Evolutionary conservation across 768 basidiomycete species (phyloP).

Genomic region (Scleroderma citrinum): DNA sequence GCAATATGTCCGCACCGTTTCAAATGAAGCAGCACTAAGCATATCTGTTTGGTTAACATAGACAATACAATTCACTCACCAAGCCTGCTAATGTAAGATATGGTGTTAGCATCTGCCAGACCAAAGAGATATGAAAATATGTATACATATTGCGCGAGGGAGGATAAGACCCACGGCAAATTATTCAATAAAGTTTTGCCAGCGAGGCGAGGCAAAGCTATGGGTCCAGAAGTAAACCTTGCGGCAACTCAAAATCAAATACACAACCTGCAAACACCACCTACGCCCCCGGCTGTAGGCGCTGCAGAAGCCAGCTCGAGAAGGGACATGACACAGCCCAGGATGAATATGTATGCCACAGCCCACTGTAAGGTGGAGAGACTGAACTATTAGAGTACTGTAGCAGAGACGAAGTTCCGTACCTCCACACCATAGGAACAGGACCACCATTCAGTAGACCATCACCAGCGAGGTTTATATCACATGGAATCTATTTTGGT

Average conservation of each 20-base stretch:
- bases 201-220: constrained; percentile 35
- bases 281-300: constrained; percentile 69
- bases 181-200: constrained; percentile 47
- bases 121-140: neutral
- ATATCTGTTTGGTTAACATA: too few relatives aligned
- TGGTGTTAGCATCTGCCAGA: constrained; percentile 40
- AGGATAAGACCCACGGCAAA: constrained; percentile 37
- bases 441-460: constrained; percentile 9
- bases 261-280: constrained; percentile 6
- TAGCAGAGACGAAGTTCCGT: neutral
- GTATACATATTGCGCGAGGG: neutral
- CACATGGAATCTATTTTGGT: too few relatives aligned
- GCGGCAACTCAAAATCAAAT: neutral
- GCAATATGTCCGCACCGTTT: too few relatives aligned
- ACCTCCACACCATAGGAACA: constrained; percentile 10
- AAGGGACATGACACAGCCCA: constrained; percentile 60
- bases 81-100: constrained; percentile 41
- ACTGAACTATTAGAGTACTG: neutral
- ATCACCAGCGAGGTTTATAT: constrained; percentile 5
- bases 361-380: constrained; percentile 43
- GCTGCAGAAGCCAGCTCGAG: constrained; percentile 65
- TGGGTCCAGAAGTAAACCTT: constrained; percentile 52
- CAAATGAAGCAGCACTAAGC: too few relatives aligned
- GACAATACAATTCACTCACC: neutral
- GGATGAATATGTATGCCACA: constrained; percentile 56